Evolutionary conservation across 257 asterid genomes (phyloP).

Genomic region (Solanum tarijense): DNA sequence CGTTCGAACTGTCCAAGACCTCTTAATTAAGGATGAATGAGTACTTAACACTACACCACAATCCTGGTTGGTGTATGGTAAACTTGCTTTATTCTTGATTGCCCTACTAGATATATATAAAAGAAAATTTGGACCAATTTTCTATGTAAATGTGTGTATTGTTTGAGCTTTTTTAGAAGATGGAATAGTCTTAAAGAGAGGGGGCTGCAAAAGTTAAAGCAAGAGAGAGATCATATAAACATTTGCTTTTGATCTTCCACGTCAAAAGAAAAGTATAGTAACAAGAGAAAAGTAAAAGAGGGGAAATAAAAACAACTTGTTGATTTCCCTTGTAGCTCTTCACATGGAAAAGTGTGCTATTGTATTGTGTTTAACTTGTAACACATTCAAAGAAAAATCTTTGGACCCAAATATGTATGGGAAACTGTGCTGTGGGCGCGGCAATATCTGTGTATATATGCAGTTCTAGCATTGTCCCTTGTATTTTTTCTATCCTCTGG

Average conservation of each 20-base stretch:
- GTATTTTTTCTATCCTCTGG: not conserved
- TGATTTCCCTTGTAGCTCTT: conserved; percentile 8
- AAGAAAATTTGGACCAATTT: conserved; percentile 36
- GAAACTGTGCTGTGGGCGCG: conserved; percentile 46
- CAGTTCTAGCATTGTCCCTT: not conserved
- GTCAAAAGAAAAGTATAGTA: conserved; percentile 15
- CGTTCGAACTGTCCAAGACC: rapidly evolving
- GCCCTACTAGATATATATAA: conserved; percentile 15
- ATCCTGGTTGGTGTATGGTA: not conserved
- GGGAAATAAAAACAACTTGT: not conserved
- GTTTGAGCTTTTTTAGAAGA: conserved; percentile 63
- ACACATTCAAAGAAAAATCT: not conserved
- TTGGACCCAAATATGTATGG: conserved; percentile 36
- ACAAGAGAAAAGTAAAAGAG: not conserved
- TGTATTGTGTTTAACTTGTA: conserved; percentile 25
- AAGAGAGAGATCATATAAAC: conserved; percentile 10
- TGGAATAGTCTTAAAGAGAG: conserved; percentile 76
- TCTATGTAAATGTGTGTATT: conserved; percentile 29
- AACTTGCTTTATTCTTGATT: conserved; percentile 8
- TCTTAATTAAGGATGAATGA: too few relatives aligned
- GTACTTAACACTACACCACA: not conserved
- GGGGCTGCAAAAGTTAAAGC: conserved; percentile 55
- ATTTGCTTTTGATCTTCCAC: conserved; percentile 72
- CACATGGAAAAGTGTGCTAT: conserved; percentile 62
- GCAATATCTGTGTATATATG: conserved; percentile 6